These are phyloP conservation scores for Colletotrichum tropicale DNA, from an alignment of 2,329 filamentous ascomycete genomes.

Conservation along the genomic window DNA sequence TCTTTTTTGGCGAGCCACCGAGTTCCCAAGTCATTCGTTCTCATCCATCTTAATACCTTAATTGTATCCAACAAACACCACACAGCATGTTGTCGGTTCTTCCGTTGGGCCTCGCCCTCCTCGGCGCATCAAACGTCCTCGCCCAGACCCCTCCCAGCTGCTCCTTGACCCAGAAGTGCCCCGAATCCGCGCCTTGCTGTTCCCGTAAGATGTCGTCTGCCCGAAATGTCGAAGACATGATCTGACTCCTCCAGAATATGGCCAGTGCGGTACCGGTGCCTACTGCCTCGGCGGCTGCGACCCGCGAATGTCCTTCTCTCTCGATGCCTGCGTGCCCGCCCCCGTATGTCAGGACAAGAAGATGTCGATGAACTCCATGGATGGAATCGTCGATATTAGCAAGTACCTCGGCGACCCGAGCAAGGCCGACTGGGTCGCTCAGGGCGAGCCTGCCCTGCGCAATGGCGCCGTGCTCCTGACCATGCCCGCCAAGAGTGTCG, in stretches of 20 bases:
- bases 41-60: background rate
- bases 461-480: slow-evolving; percentile 78
- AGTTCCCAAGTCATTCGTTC: background rate
- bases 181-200: slow-evolving; percentile 75
- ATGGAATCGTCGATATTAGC: slow-evolving; percentile 72
- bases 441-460: slow-evolving; percentile 74
- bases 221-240: background rate
- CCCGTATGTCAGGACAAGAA: slow-evolving; percentile 80
- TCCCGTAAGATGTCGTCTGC: slow-evolving; percentile 65
- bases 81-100: slow-evolving; percentile 23
- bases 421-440: slow-evolving; percentile 85
- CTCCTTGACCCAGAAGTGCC: slow-evolving; percentile 65
- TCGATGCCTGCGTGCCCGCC: slow-evolving; percentile 84
- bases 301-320: slow-evolving; percentile 78
- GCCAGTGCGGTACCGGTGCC: slow-evolving; percentile 89
- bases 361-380: slow-evolving; percentile 75
- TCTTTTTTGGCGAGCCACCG: background rate
- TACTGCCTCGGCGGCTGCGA: slow-evolving; percentile 97
- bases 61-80: background rate
- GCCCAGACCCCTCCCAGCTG: slow-evolving; percentile 44
- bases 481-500: slow-evolving; percentile 84
- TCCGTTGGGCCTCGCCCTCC: slow-evolving; percentile 41
- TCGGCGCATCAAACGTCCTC: slow-evolving; percentile 41
- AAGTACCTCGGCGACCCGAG: slow-evolving; percentile 86
- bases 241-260: slow-evolving; percentile 70